Conservation (phyloP, 2,329 filamentous ascomycete genomes). For the Clonostachys byssicola region DNA sequence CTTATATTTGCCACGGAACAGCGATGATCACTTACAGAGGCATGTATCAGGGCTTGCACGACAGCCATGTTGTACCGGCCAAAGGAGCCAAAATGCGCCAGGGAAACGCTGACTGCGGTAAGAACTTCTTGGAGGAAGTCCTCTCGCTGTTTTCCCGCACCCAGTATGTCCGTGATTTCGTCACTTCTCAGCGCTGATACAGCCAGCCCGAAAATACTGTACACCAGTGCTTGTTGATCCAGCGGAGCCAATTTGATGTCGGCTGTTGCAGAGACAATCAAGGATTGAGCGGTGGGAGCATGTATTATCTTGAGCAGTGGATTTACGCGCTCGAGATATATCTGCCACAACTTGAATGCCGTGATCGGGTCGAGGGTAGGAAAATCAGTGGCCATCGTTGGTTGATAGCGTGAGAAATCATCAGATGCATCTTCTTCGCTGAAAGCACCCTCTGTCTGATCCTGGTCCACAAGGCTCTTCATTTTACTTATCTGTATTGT, state of each 20-base stretch:
- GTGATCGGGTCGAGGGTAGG: slow-evolving; percentile 60
- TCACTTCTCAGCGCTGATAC: slow-evolving; percentile 47
- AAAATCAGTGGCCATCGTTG: slow-evolving; percentile 5
- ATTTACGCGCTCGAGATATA: slow-evolving; percentile 70
- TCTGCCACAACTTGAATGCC: slow-evolving; percentile 69
- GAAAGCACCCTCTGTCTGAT: slow-evolving; percentile 35
- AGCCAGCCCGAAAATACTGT: slow-evolving; percentile 61
- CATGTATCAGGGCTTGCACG: slow-evolving; percentile 54
- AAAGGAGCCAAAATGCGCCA: slow-evolving; percentile 51
- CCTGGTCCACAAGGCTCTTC: slow-evolving; percentile 50
- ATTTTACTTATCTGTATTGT: slow-evolving; percentile 22
- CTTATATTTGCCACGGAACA: too few relatives aligned
- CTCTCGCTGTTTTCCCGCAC: slow-evolving; percentile 40
- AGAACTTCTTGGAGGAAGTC: slow-evolving; percentile 39
- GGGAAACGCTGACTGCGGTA: slow-evolving; percentile 40
- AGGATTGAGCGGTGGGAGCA: slow-evolving; percentile 62
- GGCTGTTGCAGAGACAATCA: slow-evolving; percentile 59
- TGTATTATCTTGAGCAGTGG: slow-evolving; percentile 71
- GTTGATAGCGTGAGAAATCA: not conserved
- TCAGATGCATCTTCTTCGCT: not conserved
- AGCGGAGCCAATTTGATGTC: slow-evolving; percentile 49
- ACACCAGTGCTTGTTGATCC: slow-evolving; percentile 58
- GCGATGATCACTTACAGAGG: slow-evolving; percentile 33
- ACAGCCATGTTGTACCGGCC: slow-evolving; percentile 52
- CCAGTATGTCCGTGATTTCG: slow-evolving; percentile 50